Conservation (phyloP, 1,284 basidiomycete species). For the Cystobasidium pallidum region DNA sequence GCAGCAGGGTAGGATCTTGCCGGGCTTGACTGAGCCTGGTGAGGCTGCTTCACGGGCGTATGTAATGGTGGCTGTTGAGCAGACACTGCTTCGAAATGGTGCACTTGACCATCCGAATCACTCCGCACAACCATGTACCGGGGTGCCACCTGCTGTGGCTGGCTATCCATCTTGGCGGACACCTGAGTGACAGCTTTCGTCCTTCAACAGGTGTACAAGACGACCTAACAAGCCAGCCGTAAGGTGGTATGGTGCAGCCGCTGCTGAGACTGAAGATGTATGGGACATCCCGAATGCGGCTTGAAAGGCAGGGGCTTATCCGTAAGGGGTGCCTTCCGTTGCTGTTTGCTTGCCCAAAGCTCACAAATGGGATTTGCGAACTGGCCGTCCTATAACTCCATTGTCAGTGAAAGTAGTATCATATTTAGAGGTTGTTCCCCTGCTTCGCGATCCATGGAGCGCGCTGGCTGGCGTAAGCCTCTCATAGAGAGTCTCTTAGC, state of each 20-base stretch:
- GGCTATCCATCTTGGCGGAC: neutral
- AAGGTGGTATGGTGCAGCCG: too few relatives aligned
- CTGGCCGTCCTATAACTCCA: too few relatives aligned
- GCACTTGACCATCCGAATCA: slow-evolving; percentile 11
- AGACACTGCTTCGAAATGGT: slow-evolving; percentile 6
- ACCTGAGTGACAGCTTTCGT: neutral
- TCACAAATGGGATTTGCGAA: neutral
- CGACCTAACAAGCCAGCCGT: neutral
- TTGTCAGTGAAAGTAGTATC: too few relatives aligned
- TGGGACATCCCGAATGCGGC: too few relatives aligned
- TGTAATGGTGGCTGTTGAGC: neutral
- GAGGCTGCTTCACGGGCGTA: neutral
- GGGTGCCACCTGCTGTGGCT: neutral
- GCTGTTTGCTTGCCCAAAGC: neutral
- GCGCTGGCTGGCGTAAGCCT: too few relatives aligned
- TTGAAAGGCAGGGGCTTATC: neutral
- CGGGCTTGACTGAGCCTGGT: neutral
- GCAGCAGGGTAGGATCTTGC: neutral
- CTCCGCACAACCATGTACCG: slow-evolving; percentile 24
- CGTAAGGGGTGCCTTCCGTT: neutral
- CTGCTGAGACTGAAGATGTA: neutral
- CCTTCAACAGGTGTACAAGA: neutral
- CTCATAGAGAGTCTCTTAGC: too few relatives aligned
- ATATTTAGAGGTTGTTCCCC: too few relatives aligned
- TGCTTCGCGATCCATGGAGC: too few relatives aligned